Conservation (phyloP, 2,329 filamentous ascomycete genomes). For the Aspergillus texensis region DNA sequence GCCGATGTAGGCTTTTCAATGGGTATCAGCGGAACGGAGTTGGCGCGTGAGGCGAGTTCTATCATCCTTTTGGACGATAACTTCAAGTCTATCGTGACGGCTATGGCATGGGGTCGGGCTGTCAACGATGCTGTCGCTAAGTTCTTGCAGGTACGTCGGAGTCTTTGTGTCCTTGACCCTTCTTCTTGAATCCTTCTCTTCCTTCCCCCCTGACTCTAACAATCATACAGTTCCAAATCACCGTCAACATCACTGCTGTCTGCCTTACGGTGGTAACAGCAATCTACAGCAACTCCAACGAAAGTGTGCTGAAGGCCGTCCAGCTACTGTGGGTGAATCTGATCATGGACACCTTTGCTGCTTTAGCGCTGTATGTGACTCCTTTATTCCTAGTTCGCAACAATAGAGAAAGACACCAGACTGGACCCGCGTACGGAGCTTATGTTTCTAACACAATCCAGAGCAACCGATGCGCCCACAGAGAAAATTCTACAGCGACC, state of each 20-base stretch:
- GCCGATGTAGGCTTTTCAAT: slow-evolving; percentile 68
- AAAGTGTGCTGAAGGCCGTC: slow-evolving; percentile 75
- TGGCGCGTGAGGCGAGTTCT: slow-evolving; percentile 65
- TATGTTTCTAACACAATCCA: background rate
- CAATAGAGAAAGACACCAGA: background rate
- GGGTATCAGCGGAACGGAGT: slow-evolving; percentile 65
- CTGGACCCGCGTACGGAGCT: background rate
- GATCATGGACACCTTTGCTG: slow-evolving; percentile 61
- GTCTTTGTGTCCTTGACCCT: background rate
- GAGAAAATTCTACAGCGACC: slow-evolving; percentile 68
- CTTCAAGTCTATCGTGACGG: slow-evolving; percentile 63
- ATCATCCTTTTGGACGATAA: slow-evolving; percentile 69
- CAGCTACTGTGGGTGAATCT: slow-evolving; percentile 91
- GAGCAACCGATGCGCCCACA: slow-evolving; percentile 79
- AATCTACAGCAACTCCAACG: slow-evolving; percentile 66
- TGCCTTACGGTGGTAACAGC: slow-evolving; percentile 82
- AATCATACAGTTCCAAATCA: slow-evolving; percentile 51
- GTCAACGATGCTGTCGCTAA: slow-evolving; percentile 68
- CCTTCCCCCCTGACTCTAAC: background rate
- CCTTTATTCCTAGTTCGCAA: background rate
- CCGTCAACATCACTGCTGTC: slow-evolving; percentile 88
- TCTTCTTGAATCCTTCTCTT: too few species aligned
- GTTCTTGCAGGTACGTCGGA: slow-evolving; percentile 53
- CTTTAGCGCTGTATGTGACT: slow-evolving; percentile 8
- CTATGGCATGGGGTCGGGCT: slow-evolving; percentile 65